A percentile compares a stretch with the other conserved stretches of the same genome.
These are phyloP conservation scores for Coniochaeta ligniaria DNA, from an alignment of 2,329 filamentous ascomycete species.

Conservation along the genomic window DNA sequence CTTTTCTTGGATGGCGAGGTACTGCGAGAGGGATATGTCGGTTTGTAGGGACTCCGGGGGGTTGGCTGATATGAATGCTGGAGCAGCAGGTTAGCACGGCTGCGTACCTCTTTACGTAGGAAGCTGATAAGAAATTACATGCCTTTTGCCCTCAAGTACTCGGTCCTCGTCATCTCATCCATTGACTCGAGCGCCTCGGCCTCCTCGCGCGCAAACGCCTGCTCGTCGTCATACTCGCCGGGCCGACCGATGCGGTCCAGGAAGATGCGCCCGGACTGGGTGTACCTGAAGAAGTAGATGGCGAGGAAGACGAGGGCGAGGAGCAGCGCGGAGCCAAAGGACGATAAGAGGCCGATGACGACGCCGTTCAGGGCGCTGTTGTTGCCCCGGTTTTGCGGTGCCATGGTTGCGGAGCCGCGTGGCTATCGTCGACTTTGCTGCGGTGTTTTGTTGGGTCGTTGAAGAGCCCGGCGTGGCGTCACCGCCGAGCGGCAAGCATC, in stretches of 20 bases:
- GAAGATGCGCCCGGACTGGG: conserved; percentile 78
- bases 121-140: too few relatives aligned
- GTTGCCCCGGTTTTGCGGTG: conserved; percentile 9
- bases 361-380: conserved; percentile 56
- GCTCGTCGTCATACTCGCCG: conserved; percentile 96
- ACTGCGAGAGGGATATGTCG: conserved; percentile 95
- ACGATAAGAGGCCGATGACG: conserved; percentile 89
- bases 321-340: conserved; percentile 83
- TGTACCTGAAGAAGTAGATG: conserved; percentile 93
- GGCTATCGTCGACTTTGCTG: background rate
- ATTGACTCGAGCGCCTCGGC: conserved; percentile 90
- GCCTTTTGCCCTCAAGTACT: conserved; percentile 96
- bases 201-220: conserved; percentile 89
- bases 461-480: background rate
- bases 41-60: conserved; percentile 92
- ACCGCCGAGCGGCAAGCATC: conserved; percentile 1
- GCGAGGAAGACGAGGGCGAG: conserved; percentile 73
- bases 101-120: too few relatives aligned
- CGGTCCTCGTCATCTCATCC: conserved; percentile 84
- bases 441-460: conserved; percentile 1
- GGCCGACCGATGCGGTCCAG: conserved; percentile 89
- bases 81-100: background rate
- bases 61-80: conserved; percentile 90
- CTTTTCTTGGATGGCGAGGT: conserved; percentile 97
- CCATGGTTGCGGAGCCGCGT: background rate